These are phyloP conservation scores for Quercus lobata DNA, from an alignment of 331 rosid genomes.

Conservation along the genomic window DNA sequence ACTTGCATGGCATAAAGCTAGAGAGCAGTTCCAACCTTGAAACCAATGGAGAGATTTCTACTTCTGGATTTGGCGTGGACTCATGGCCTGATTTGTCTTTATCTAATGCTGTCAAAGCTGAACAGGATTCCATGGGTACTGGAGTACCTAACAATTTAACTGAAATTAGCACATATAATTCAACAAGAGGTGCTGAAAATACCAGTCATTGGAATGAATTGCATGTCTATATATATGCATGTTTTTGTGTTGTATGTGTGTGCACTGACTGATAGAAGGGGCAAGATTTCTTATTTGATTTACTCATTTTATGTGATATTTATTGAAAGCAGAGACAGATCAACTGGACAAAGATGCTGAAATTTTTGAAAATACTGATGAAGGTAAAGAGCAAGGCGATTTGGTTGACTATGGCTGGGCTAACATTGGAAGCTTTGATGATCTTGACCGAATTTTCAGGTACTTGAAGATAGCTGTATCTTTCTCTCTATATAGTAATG, in stretches of 20 bases:
- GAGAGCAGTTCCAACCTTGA: conserved; percentile 46
- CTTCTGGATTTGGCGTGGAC: conserved; percentile 37
- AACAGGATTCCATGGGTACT: conserved; percentile 40
- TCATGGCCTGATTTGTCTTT: conserved; percentile 59
- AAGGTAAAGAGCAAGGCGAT: conserved; percentile 72
- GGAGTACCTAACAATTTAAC: conserved; percentile 34
- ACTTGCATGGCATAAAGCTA: conserved; percentile 34
- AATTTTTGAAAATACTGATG: conserved; percentile 40
- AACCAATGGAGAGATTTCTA: conserved; percentile 39
- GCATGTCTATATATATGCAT: conserved; percentile 1
- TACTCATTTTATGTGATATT: conserved; percentile 16
- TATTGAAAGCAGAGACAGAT: conserved; percentile 45
- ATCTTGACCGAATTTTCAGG: conserved; percentile 89
- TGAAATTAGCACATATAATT: conserved; percentile 35
- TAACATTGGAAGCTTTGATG: conserved; percentile 91
- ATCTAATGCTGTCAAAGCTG: conserved; percentile 43
- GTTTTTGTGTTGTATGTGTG: conserved; percentile 13
- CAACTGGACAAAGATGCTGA: conserved; percentile 50
- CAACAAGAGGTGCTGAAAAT: conserved; percentile 43
- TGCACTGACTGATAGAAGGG: not conserved
- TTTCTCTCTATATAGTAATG: not conserved
- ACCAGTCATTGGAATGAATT: conserved; percentile 25
- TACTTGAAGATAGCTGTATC: conserved; percentile 32
- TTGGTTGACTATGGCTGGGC: conserved; percentile 86
- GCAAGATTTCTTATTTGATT: conserved; percentile 14